Base-by-base conservation (phyloP, 176 grass and related monocot genomes). In the Tillandsia fasciculata region DNA sequence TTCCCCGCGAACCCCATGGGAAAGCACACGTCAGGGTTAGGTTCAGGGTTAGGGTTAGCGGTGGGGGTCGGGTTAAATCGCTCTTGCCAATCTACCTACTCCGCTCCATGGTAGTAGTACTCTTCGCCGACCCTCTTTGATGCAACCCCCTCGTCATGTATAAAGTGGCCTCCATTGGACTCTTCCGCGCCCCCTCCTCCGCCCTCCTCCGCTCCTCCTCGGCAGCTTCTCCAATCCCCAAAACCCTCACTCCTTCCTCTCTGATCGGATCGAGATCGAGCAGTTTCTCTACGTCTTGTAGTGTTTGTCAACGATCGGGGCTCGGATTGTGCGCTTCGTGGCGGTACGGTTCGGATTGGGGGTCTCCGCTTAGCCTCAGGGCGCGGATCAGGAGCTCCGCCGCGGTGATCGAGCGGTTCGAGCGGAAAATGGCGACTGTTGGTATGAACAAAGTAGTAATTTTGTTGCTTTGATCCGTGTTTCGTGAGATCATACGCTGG, bases 401-500 rank as follows among this genome's bases (percentile, higher is more conserved):
- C 2, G 53, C 76, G 4, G 51, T 83, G 74, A 71, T 74, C 83
- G 80, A 83, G 57, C 85, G 69, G 33, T 67, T 79, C 72, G 82
- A 86, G 70, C 83, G 91, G 74, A 82, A 81, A 72, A 85, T 96
- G 82, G 85, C 91, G 12, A 79, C 87, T 78, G 65, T 75, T 74
- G 91, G 87, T 90, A 81, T 49, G 76, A 9, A 8, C 14, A 18
- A 20, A 17, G 54, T 58, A 14, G 54, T 58, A 17, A 8, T 59
- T n/a, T 59, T 56, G 0, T 14, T 17, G 15, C 4, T 56, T 56
- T 59, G 54, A 42, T 42, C 33, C 4, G 14, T 18, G 54, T 59
- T 59, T 59, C 54, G 33, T 42, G 33, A 42, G 54, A 59, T 59
- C 54, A 0, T 59, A 59, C n/a, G 54, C 6, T 59, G 33, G 33